Percentiles rank a stretch among this genome's conserved stretches.
phyloP scores from a whole-genome alignment of 805 yeast genomes.

The Nakazawaea populi region DNA sequence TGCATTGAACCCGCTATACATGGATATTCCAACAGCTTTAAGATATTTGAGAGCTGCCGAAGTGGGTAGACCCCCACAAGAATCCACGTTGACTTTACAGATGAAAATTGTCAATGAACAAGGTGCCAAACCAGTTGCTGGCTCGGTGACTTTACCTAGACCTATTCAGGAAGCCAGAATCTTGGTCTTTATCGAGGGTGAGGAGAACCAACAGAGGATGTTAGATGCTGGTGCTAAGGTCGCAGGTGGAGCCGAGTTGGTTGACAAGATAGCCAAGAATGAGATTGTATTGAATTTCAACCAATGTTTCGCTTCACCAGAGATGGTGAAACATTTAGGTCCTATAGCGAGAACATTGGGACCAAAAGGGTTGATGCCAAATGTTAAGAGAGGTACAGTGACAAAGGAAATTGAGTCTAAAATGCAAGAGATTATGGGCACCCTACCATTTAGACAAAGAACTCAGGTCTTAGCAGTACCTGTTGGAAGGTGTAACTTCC shows the following conservation, averaged over 20 bases:
- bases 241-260: conserved; percentile 69
- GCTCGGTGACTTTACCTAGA: conserved; percentile 66
- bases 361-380: conserved; percentile 86
- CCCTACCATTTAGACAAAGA: conserved; percentile 74
- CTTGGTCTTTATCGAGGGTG: conserved; percentile 60
- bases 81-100: conserved; percentile 64
- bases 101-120: conserved; percentile 63
- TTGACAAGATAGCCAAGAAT: conserved; percentile 55
- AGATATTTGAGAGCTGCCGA: conserved; percentile 82
- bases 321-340: conserved; percentile 56
- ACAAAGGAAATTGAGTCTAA: conserved; percentile 53
- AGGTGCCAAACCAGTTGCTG: conserved; percentile 72
- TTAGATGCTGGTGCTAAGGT: conserved; percentile 51
- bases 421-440: conserved; percentile 53
- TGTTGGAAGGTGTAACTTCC: conserved; percentile 71
- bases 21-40: conserved; percentile 69
- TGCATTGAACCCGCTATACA: conserved; percentile 51
- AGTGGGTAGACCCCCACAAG: conserved; percentile 74
- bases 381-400: conserved; percentile 81
- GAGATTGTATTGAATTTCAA: conserved; percentile 53
- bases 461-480: conserved; percentile 56
- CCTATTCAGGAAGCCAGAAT: conserved; percentile 62
- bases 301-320: conserved; percentile 82
- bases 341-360: conserved; percentile 79
- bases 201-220: conserved; percentile 47